Conservation (phyloP, 805 yeast species). For the Candida stauntonica region DNA sequence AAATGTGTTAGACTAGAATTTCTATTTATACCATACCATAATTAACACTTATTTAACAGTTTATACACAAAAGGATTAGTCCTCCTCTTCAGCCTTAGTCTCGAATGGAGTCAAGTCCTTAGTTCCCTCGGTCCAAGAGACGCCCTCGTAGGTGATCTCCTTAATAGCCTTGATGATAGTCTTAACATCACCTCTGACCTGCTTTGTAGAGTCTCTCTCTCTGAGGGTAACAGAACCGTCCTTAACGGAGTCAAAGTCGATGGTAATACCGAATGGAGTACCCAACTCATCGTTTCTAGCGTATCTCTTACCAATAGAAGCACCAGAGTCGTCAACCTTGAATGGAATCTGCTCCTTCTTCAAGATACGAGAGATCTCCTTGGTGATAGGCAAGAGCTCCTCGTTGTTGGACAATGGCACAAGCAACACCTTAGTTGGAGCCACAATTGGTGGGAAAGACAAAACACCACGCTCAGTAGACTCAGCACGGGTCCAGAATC, state of each 20-base stretch:
- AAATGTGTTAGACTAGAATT: too few species aligned
- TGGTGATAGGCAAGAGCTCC: constrained; percentile 70
- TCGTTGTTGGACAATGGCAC: constrained; percentile 90
- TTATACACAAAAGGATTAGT: constrained; percentile 14
- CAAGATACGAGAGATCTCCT: constrained; percentile 62
- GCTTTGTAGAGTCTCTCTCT: constrained; percentile 95
- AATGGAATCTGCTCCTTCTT: constrained; percentile 84
- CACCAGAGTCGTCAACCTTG: constrained; percentile 95
- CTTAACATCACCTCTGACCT: constrained; percentile 85
- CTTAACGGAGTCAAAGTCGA: constrained; percentile 87
- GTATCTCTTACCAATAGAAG: constrained; percentile 96
- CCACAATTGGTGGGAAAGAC: constrained; percentile 91
- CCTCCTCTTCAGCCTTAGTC: constrained; percentile 47
- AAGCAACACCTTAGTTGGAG: constrained; percentile 94
- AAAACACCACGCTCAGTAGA: constrained; percentile 83
- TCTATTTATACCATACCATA: background rate
- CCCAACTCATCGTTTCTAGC: constrained; percentile 98
- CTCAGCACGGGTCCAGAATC: constrained; percentile 92
- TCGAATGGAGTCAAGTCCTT: constrained; percentile 67
- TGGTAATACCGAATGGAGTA: constrained; percentile 97
- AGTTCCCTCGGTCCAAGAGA: constrained; percentile 85
- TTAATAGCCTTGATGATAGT: constrained; percentile 72
- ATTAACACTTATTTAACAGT: too few species aligned
- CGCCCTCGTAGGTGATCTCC: constrained; percentile 69
- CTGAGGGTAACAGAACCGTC: constrained; percentile 90